phyloP scores from a whole-genome alignment of 2,329 filamentous ascomycete genomes.

The Paracamarosporium sp. region DNA sequence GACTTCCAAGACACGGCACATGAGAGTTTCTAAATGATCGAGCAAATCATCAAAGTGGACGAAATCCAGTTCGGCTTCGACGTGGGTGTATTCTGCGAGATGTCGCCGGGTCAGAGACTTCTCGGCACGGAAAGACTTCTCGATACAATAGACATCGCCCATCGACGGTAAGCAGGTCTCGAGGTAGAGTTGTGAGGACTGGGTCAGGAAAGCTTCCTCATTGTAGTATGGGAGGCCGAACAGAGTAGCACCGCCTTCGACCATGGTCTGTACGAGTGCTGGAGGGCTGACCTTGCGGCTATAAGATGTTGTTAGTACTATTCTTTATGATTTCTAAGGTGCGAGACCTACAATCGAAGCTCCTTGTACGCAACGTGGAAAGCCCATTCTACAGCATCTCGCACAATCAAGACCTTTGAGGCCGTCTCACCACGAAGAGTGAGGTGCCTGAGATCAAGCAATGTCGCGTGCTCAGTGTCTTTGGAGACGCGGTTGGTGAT shows the following conservation, averaged over 20 bases:
- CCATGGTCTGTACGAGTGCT: conserved; percentile 91
- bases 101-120: conserved; percentile 95
- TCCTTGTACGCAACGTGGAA: conserved; percentile 83
- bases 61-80: conserved; percentile 96
- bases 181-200: conserved; percentile 96
- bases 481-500: conserved; percentile 82
- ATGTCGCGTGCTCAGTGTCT: conserved; percentile 72
- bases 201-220: conserved; percentile 90
- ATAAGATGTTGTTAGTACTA: neutral
- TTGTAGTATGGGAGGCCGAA: conserved; percentile 91
- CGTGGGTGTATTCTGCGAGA: conserved; percentile 93
- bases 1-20: conserved; percentile 84
- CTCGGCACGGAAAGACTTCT: conserved; percentile 98
- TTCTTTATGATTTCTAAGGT: neutral
- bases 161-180: conserved; percentile 91
- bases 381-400: conserved; percentile 78
- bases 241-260: conserved; percentile 89
- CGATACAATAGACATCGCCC: conserved; percentile 96
- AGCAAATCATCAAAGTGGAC: conserved; percentile 92
- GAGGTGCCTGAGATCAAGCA: conserved; percentile 84
- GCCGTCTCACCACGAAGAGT: conserved; percentile 84
- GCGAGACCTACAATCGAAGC: conserved; percentile 60
- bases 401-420: conserved; percentile 86
- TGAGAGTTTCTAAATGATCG: conserved; percentile 82
- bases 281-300: conserved; percentile 82